Percentiles rank a stretch among this genome's conserved stretches.
phyloP scores from a whole-genome alignment of 2,329 filamentous ascomycete species.

The Arthrocladium fulminans region DNA sequence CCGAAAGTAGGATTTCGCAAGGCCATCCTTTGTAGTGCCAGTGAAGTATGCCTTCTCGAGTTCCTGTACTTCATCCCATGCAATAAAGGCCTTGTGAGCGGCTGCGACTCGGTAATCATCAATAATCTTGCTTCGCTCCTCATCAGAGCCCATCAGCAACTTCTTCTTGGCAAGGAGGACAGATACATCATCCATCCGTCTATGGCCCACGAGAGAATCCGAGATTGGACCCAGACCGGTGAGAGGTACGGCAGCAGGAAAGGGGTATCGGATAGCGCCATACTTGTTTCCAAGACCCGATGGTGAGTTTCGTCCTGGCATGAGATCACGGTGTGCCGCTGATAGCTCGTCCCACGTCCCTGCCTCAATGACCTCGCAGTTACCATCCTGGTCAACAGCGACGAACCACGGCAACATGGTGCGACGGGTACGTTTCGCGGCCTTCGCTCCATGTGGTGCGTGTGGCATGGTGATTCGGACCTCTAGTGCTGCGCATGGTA shows the following conservation, averaged over 20 bases:
- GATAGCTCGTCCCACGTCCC: not conserved
- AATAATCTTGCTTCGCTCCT: too few species aligned
- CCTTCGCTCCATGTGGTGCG: not conserved
- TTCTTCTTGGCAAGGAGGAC: not conserved
- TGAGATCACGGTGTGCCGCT: not conserved
- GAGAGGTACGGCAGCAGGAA: not conserved
- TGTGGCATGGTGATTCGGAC: not conserved
- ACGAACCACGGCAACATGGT: not conserved
- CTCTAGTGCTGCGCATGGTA: not conserved
- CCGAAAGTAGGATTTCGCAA: too few species aligned
- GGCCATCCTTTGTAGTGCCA: too few species aligned
- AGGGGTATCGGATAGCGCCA: not conserved
- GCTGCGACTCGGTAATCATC: too few species aligned
- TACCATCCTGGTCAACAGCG: not conserved
- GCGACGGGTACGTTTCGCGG: not conserved
- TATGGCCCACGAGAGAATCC: not conserved
- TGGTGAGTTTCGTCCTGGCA: conserved; percentile 1
- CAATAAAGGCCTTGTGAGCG: too few species aligned
- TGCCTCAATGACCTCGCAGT: not conserved
- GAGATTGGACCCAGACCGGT: not conserved
- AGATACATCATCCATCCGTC: not conserved
- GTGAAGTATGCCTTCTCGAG: too few species aligned
- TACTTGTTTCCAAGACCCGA: not conserved
- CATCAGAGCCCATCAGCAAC: not conserved
- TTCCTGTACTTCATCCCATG: too few species aligned